Base-by-base conservation (phyloP, 306 rosid genomes). In the Phaseolus lunatus region DNA sequence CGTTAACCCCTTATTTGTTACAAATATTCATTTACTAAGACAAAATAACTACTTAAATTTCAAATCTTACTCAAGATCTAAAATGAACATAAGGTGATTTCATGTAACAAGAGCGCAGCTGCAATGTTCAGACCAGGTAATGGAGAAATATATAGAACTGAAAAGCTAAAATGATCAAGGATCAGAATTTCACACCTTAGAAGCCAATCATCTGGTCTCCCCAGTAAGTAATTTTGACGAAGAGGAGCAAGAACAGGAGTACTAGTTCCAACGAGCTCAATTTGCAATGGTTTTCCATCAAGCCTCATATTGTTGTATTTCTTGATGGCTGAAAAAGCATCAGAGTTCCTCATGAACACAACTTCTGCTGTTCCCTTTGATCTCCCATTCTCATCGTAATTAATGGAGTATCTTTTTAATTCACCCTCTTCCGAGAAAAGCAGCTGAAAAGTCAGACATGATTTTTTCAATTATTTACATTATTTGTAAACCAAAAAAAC, bases 311-410 rank as follows among this genome's bases (percentile, higher is more conserved):
- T 82, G 82, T 90, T 84, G 84, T 85, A 90, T 74, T 72, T 85
- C 66, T 78, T 75, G 20, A 90, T 81, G 77, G 93, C 93, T 72
- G 82, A 80, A 37, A 87, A 16, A 52, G 96, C 96, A 85, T 88
- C 90, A 43, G 83, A 52, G 59, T 73, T 43, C 72, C 49, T 85
- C 19, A 13, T 7, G 69, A 63, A 90, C 73, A 88, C 88, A 80
- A 88, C 91, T 78, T 88, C 91, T 16, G 89, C 90, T 0, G 93
- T 88, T 80, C 96, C 96, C 88, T 85, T 90, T 50, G 96, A 88
- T 84, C 85, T 88, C 79, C 93, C 93, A 69, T 83, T 85, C 35
- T 54, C 54, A 72, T 90, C 96, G 78, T 85, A 87, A 78, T 90
- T 91, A 76, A 88, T 73, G 59, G 80, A 24, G 72, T 84, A 66